Base-by-base conservation (phyloP, 2,329 filamentous ascomycete genomes). In the Podosphaera leucotricha region DNA sequence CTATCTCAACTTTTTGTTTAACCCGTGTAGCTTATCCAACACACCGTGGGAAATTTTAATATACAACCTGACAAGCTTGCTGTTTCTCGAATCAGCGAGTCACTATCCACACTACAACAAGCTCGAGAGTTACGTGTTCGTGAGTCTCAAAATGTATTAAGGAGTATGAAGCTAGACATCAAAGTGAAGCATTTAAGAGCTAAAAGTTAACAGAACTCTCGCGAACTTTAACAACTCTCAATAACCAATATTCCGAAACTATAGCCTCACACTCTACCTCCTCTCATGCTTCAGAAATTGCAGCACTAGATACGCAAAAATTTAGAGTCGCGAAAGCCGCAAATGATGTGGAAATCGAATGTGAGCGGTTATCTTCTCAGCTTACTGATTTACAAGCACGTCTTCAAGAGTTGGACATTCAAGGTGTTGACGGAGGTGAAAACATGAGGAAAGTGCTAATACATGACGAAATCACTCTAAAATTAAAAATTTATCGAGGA, bases 11-110 rank as follows among this genome's bases (percentile, higher is more conserved):
- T 13, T 16, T 26, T 16, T 38, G n/a, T 40, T 35, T 38, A 21
- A 37, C 26, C 40, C 22, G 35, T 37, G 35, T 61, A 90, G 81
- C 79, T 94, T 57, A 92, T 98, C 64, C 72, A 78, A 58, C 80
- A 92, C 64, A 93, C 86, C 37, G 80, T 92, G 56, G 71, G 77
- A 55, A 93, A 94, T 68, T 98, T 98, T 75, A 90, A 92, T 66
- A 92, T 87, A 56, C 68, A 73, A 18, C 83, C 83, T 10, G 90
- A 98, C 68, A 90, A 85, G 57, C 67, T 75, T 51, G 81, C 82
- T 48, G 73, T 95, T 18, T 68, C 77, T 18, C 84, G 90, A 58
- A 80, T 95, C 58, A 75, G 75, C 60, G 82, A 86, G 59, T 87
- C 83, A 1, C 71, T 94, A 43, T 72, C 75, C 7, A 81, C 81